phyloP scores from a whole-genome alignment of 345 rosid genomes.

The Capsella bursapastoris region DNA sequence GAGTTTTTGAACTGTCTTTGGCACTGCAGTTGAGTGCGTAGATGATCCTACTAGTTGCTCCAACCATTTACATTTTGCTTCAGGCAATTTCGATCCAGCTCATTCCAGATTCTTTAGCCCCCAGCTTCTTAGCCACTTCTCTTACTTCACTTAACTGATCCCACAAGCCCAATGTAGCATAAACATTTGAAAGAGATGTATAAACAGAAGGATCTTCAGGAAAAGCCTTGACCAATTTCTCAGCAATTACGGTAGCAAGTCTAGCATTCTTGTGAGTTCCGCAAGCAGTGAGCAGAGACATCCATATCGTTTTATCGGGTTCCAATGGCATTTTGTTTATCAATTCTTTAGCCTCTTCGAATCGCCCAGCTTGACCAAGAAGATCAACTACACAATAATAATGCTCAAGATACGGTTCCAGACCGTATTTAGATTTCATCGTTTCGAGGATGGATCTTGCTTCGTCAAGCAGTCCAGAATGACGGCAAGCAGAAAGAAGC shows the following conservation, averaged over 20 bases:
- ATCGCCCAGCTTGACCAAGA: constrained; percentile 68
- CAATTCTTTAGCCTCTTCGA: constrained; percentile 56
- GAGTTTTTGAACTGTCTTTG: too few relatives aligned
- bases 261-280: constrained; percentile 57
- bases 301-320: constrained; percentile 73
- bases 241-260: constrained; percentile 50
- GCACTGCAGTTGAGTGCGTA: background rate
- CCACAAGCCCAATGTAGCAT: constrained; percentile 71
- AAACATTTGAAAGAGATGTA: constrained; percentile 71
- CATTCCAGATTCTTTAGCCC: constrained; percentile 62
- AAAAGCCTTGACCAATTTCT: constrained; percentile 47
- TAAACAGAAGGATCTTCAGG: constrained; percentile 61
- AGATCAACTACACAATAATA: constrained; percentile 74
- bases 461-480: constrained; percentile 65
- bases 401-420: constrained; percentile 67
- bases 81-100: constrained; percentile 61
- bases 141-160: constrained; percentile 61
- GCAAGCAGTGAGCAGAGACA: constrained; percentile 69
- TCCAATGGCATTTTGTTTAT: constrained; percentile 62
- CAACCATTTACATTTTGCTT: constrained; percentile 17
- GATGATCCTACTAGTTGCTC: background rate
- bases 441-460: constrained; percentile 54
- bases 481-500: constrained; percentile 74
- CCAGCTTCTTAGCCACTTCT: constrained; percentile 54
- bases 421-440: constrained; percentile 57